Evolutionary conservation across 495 filamentous ascomycete species (phyloP), one percentile per base, ranked within the genome.

Genomic region (Melanomma pulvis-pyrius): DNA sequence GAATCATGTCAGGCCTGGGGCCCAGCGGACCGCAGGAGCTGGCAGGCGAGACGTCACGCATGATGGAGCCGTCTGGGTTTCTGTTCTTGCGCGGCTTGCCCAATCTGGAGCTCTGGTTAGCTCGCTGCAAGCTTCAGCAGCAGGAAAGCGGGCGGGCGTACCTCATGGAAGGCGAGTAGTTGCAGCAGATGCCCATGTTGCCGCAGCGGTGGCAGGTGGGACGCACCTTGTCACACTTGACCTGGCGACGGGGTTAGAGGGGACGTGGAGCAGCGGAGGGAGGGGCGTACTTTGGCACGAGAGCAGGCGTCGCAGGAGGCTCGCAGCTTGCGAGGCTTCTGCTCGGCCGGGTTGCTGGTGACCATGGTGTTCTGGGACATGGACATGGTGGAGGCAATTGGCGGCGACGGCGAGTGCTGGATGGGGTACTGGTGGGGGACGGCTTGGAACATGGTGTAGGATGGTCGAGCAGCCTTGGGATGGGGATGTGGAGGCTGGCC

Each of bases 101-200:
- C 11, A 71, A 48, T 46, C 68, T 71, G 34, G 32, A 29, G 13
- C 32, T 7, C 17, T 24, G 21, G 61, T 70, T 24, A 67, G 68
- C 63, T 59, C 29, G 8, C 15, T 28, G 36, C 19, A 9, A 17
- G n/a, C 22, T 24, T 44, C 25, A 44, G 21, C 21, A 12, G 7
- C n/a, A 24, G 7, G 36, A 2, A 29, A 32, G 0, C 1, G 4
- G 19, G 17, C 24, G 21, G 12, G 41, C 53, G 53, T 67, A 71
- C 68, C 68, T 71, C 68, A 71, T 71, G 21, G 68, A 71, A 1
- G 63, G 68, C 11, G 68, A 71, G 59, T 71, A 71, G 59, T 71
- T 71, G 63, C 68, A 71, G 59, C 68, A 71, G 24, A 71, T 71
- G n/a, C 63, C 59, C 68, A 71, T 71, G 34, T 71, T 71, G 15